phyloP scores from a whole-genome alignment of 2,329 filamentous ascomycete genomes.

The Xylariomycetidae sp. region DNA sequence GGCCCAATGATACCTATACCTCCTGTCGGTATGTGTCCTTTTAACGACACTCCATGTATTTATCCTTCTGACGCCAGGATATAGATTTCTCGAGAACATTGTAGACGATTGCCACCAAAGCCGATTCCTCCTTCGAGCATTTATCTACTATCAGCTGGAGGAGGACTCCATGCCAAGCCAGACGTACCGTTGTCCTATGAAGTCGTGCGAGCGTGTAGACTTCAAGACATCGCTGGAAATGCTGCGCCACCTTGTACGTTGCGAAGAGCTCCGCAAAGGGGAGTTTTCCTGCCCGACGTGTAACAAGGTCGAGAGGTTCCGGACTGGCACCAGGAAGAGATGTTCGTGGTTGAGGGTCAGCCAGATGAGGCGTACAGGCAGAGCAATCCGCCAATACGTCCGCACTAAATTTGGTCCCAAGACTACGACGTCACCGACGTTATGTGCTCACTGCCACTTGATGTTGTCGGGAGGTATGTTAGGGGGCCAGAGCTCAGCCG shows the following conservation, averaged over 20 bases:
- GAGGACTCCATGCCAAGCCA: slow-evolving; percentile 1
- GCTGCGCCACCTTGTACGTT: slow-evolving; percentile 15
- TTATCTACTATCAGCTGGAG: slow-evolving; percentile 13
- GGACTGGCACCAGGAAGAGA: slow-evolving; percentile 5
- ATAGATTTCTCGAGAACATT: slow-evolving; percentile 9
- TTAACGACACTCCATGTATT: slow-evolving; percentile 1
- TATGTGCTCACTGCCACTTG: no score
- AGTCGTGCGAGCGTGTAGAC: slow-evolving; percentile 5
- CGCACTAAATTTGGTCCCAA: no score
- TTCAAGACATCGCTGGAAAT: slow-evolving; percentile 10
- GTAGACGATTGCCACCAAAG: slow-evolving; percentile 15
- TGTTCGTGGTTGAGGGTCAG: slow-evolving; percentile 13
- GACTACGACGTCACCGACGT: no score
- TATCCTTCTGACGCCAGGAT: no score
- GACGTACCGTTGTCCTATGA: slow-evolving; percentile 11
- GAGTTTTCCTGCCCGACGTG: slow-evolving; percentile 12
- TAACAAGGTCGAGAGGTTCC: slow-evolving; percentile 5
- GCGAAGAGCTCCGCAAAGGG: slow-evolving; percentile 9
- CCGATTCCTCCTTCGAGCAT: slow-evolving; percentile 9
- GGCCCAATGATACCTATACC: background rate
- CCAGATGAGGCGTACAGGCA: no score
- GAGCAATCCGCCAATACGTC: no score
- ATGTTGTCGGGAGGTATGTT: no score
- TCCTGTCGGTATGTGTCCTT: slow-evolving; percentile 4
- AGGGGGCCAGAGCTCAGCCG: no score